These are phyloP conservation scores for Colletotrichum destructivum DNA, from an alignment of 2,329 filamentous ascomycete species.

Conservation along the genomic window DNA sequence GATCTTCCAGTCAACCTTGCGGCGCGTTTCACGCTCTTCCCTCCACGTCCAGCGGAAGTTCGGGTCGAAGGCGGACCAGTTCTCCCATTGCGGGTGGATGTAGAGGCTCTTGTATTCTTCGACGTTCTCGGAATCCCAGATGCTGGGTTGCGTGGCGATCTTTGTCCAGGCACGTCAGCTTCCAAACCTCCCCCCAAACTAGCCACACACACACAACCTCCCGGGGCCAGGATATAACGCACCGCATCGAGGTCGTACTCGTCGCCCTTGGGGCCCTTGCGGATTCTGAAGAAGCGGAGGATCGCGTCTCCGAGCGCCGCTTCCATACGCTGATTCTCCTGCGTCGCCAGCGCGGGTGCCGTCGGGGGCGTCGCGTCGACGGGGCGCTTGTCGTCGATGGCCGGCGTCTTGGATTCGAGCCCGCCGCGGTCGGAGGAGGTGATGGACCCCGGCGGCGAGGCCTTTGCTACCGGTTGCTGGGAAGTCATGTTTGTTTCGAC, in stretches of 20 bases:
- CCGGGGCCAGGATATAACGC: not conserved
- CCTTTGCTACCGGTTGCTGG: slow-evolving; percentile 9
- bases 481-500: slow-evolving; percentile 23
- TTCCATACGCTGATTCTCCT: slow-evolving; percentile 50
- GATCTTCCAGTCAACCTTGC: slow-evolving; percentile 53
- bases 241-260: slow-evolving; percentile 51
- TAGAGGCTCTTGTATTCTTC: slow-evolving; percentile 54
- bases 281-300: slow-evolving; percentile 51
- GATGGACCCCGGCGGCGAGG: slow-evolving; percentile 25
- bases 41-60: slow-evolving; percentile 52
- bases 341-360: slow-evolving; percentile 47
- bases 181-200: too few species aligned
- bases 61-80: slow-evolving; percentile 52
- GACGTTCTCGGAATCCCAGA: slow-evolving; percentile 54
- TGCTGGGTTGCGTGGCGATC: slow-evolving; percentile 55
- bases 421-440: slow-evolving; percentile 35
- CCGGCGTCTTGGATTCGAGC: slow-evolving; percentile 9
- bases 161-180: slow-evolving; percentile 42
- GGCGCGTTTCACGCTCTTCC: slow-evolving; percentile 49
- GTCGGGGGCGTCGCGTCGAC: slow-evolving; percentile 19
- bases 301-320: slow-evolving; percentile 51
- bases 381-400: slow-evolving; percentile 5
- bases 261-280: slow-evolving; percentile 49
- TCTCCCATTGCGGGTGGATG: slow-evolving; percentile 56
- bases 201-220: too few species aligned